Conservation (phyloP, 192 early-diverging fungal species). For the Backusella circina region DNA sequence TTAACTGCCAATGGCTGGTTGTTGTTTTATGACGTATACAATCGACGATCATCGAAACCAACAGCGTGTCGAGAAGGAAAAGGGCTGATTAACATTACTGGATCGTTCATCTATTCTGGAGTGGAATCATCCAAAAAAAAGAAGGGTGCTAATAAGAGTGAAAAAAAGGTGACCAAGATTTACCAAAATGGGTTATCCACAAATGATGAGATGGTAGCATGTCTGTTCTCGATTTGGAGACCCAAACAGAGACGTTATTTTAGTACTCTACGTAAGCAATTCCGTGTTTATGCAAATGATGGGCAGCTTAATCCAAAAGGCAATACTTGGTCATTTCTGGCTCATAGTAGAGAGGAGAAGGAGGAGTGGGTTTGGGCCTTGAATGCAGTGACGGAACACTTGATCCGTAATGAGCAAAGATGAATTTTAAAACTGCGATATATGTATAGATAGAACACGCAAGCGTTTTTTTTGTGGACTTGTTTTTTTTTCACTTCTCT, state of each 20-base stretch:
- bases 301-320: slow-evolving; percentile 12
- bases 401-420: background rate
- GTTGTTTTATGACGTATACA: slow-evolving; percentile 14
- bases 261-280: background rate
- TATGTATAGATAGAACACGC: background rate
- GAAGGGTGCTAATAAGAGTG: background rate
- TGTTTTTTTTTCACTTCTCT: background rate
- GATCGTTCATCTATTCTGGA: slow-evolving; percentile 27
- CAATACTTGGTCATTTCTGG: slow-evolving; percentile 5
- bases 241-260: slow-evolving; percentile 5
- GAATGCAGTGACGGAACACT: slow-evolving; percentile 9
- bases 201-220: slow-evolving; percentile 14
- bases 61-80: slow-evolving; percentile 5
- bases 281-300: slow-evolving; percentile 1
- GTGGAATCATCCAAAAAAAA: background rate
- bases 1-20: slow-evolving; percentile 21
- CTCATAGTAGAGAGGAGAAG: slow-evolving; percentile 20
- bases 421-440: background rate
- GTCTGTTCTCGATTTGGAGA: slow-evolving; percentile 27
- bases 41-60: background rate
- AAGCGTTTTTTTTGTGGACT: background rate
- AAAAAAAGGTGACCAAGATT: slow-evolving; percentile 3
- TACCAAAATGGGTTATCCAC: slow-evolving; percentile 21
- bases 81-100: slow-evolving; percentile 18
- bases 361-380: slow-evolving; percentile 35